Conservation (phyloP, 2,329 filamentous ascomycete genomes). For the Xylaria sp. region DNA sequence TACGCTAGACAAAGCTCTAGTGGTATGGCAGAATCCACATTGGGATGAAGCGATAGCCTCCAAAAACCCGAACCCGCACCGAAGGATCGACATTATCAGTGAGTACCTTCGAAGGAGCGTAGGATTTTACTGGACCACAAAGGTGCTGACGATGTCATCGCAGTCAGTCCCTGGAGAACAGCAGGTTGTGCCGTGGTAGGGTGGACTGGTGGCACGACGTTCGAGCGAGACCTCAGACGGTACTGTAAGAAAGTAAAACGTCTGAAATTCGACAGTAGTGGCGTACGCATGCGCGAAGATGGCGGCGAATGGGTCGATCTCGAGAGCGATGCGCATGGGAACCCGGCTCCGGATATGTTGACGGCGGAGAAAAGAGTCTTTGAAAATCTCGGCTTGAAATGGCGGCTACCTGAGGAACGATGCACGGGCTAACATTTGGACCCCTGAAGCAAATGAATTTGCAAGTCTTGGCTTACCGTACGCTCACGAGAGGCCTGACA, state of each 20-base stretch:
- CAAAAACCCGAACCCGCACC: conserved; percentile 75
- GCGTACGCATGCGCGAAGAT: conserved; percentile 70
- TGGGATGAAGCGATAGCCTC: conserved; percentile 48
- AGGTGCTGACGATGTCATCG: not conserved
- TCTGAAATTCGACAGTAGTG: conserved; percentile 92
- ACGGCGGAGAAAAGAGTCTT: conserved; percentile 84
- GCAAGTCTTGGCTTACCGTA: not conserved
- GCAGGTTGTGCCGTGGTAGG: conserved; percentile 86
- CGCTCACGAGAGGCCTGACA: not conserved
- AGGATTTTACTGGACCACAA: not conserved
- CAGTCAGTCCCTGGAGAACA: conserved; percentile 82
- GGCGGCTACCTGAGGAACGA: conserved; percentile 68
- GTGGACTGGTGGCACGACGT: conserved; percentile 89
- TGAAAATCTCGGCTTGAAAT: conserved; percentile 73
- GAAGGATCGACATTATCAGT: conserved; percentile 85
- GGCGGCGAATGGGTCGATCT: conserved; percentile 72
- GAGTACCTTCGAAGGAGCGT: not conserved
- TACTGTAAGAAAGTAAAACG: conserved; percentile 75
- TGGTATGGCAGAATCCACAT: conserved; percentile 83
- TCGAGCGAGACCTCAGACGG: conserved; percentile 81
- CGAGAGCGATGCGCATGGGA: conserved; percentile 57
- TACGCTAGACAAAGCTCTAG: conserved; percentile 86
- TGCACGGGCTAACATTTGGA: conserved; percentile 56
- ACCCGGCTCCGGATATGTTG: conserved; percentile 65
- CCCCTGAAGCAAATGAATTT: not conserved